phyloP scores from a whole-genome alignment of 306 rosid genomes.

The Vigna trinervia region DNA sequence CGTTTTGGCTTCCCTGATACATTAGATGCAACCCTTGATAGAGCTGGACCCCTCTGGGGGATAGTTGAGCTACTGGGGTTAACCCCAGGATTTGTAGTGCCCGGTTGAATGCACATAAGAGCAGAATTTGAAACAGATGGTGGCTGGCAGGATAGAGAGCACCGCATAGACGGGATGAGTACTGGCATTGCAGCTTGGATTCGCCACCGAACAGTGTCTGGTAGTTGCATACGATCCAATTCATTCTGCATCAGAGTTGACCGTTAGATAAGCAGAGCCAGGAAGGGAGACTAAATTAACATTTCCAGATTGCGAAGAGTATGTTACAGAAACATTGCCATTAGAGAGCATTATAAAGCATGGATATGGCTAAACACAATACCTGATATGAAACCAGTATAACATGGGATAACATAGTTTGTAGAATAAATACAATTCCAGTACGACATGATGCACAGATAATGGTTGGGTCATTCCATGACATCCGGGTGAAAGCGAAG shows the following conservation, averaged over 20 bases:
- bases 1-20: conserved; percentile 70
- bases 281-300: conserved; percentile 14
- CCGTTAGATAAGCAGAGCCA: conserved; percentile 13
- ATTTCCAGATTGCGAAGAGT: not conserved
- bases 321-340: not conserved
- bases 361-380: not conserved
- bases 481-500: not conserved
- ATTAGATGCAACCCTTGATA: conserved; percentile 42
- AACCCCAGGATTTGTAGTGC: conserved; percentile 51
- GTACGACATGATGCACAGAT: not conserved
- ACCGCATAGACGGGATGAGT: conserved; percentile 60
- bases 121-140: conserved; percentile 67
- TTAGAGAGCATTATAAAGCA: not conserved
- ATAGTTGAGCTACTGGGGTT: conserved; percentile 50
- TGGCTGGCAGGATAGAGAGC: conserved; percentile 73
- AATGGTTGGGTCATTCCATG: not conserved
- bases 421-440: not conserved
- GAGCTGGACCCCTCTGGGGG: conserved; percentile 60
- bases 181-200: conserved; percentile 95
- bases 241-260: conserved; percentile 63
- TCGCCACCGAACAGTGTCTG: conserved; percentile 80
- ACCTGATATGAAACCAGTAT: not conserved
- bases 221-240: conserved; percentile 76
- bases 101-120: conserved; percentile 62
- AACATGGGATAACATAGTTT: not conserved